Evolutionary conservation across 257 asterid species (phyloP).

Genomic region (Anisodus acutangulus): DNA sequence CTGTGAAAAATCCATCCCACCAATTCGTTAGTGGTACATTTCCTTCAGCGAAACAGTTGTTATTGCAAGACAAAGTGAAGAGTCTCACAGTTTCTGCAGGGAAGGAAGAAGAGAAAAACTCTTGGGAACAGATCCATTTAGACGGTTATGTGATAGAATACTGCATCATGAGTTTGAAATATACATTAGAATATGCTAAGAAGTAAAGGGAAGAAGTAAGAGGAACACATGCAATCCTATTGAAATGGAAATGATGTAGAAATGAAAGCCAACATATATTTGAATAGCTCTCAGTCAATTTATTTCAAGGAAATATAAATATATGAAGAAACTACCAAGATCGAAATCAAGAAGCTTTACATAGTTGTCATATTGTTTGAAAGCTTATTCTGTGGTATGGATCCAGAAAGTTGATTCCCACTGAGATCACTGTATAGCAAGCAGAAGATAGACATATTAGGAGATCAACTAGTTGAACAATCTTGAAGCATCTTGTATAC

Average conservation of each 20-base stretch:
- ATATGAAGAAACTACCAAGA: slow-evolving; percentile 19
- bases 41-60: neutral
- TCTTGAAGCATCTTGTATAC: neutral
- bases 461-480: neutral
- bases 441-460: slow-evolving; percentile 8
- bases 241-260: neutral
- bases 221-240: slow-evolving; percentile 13
- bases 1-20: slow-evolving; percentile 34
- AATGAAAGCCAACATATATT: neutral
- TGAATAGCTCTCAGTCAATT: neutral
- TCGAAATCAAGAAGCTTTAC: slow-evolving; percentile 38
- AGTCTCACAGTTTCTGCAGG: slow-evolving; percentile 55
- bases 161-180: slow-evolving; percentile 40
- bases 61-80: slow-evolving; percentile 23
- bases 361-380: slow-evolving; percentile 49
- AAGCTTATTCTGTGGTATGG: slow-evolving; percentile 42
- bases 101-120: slow-evolving; percentile 44
- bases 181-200: slow-evolving; percentile 19
- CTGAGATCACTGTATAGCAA: slow-evolving; percentile 52
- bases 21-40: slow-evolving; percentile 3
- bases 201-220: slow-evolving; percentile 1
- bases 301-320: neutral
- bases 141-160: slow-evolving; percentile 47
- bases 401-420: slow-evolving; percentile 48
- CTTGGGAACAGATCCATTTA: slow-evolving; percentile 52